phyloP scores from a whole-genome alignment of 257 asterid species.

The Solanum arcanum region DNA sequence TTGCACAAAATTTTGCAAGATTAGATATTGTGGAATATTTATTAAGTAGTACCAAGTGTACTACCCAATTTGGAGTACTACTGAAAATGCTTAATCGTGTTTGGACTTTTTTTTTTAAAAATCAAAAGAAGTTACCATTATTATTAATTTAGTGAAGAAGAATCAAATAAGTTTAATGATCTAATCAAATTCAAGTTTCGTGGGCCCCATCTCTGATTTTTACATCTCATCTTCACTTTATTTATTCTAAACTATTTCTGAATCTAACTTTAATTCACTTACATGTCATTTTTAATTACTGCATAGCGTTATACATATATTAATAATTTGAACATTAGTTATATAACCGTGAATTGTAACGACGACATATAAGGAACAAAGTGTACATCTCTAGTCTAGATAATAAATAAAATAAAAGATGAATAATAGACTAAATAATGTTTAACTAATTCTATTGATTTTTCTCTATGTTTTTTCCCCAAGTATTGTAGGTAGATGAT shows the following conservation, averaged over 20 bases:
- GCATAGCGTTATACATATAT: too few relatives aligned
- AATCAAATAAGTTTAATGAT: neutral
- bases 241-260: neutral
- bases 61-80: neutral
- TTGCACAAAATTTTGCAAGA: neutral
- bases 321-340: too few relatives aligned
- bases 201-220: neutral
- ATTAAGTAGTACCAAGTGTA: neutral
- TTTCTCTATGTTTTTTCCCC: neutral
- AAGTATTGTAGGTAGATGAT: neutral
- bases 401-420: neutral
- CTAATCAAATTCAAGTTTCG: neutral
- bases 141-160: neutral
- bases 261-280: neutral
- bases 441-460: neutral
- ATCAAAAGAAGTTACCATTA: too few relatives aligned
- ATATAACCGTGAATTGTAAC: too few relatives aligned
- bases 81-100: neutral
- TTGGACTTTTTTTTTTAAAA: neutral
- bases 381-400: neutral
- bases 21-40: neutral
- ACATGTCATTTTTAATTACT: fast-evolving
- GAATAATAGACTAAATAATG: neutral
- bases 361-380: neutral
- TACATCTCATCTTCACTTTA: neutral